Base-by-base conservation (phyloP, 176 grass and related monocot species). In the Zoysia japonica region DNA sequence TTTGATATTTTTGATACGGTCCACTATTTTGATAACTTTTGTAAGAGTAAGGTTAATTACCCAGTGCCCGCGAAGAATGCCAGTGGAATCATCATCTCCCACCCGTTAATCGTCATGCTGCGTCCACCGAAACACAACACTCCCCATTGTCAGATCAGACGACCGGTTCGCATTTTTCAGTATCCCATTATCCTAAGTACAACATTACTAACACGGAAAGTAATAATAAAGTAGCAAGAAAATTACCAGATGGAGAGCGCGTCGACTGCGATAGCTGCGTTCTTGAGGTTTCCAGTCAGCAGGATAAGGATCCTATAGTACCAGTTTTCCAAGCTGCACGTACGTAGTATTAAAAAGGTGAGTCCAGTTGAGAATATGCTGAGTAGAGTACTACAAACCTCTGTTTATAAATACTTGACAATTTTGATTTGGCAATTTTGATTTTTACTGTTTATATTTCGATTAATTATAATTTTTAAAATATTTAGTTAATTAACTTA, bases 81-180 rank as follows among this genome's bases (percentile, higher is more conserved):
- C 67, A 97, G 38, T 1, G 94, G 94, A 86, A 97, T 97, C 94
- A 93, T 97, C 91, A 97, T 72, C 87, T 97, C 88, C 94, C 88
- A 97, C 70, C 79, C 94, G 63, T 91, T 97, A 52, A 97, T 97
- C 6, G 76, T 86, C 94, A 97, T 97, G 89, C 94, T 97, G 83
- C 37, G 51, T 49, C 19, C 76, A 10, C 5, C 20, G 2, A 37
- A 45, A 6, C 6, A 65, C 47, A 73, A 72, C 1, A 6, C 12
- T 42, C 28, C 28, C 28, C 37, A 77, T 44, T 54, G 45, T 65
- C 28, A 9, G 51, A 61, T 61, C 56, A 62, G 60, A 12, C 20
- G 28, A 12, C 28, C 6, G 55, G 2, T 57, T 57, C n/a, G 7
- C 56, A 62, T 9, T 62, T 28, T 37, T 10, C 57, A 61, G 1